Base-by-base conservation (phyloP, 2,329 filamentous ascomycete genomes). In the Nemania abortiva region DNA sequence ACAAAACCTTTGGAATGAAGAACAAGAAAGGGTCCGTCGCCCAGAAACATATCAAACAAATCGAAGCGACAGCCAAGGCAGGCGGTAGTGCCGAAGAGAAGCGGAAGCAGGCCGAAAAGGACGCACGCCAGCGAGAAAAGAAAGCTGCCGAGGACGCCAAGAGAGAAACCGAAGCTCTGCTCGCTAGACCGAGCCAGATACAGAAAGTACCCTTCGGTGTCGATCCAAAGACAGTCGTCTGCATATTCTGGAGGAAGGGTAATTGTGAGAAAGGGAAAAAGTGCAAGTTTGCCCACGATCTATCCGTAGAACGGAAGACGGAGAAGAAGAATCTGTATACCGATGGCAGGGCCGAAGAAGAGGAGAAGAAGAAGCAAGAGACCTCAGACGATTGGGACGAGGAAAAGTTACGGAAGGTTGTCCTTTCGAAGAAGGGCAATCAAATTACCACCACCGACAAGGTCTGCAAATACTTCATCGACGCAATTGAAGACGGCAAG, bases 1-100 rank as follows among this genome's bases (percentile, higher is more conserved):
- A 99, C 86, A 96, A 95, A 85, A 97, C 96, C 57, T 99, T 99
- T 87, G 96, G 96, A 77, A 98, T 99, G 96, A 99, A 99, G 85
- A 99, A 99, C 80, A 99, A 99, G 86, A 99, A 98, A 87, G 96
- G 96, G 75, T 92, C 90, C 66, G 91, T 89, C 61, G 95, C 94
- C 64, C 93, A 98, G 84, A 97, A 91, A 82, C 90, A 95, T 75
- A 98, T 99, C 79, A 91, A 92, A 68, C 92, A 94, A 77, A 89
- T 99, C 80, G 84, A 90, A 74, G 88, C 90, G 55, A 91, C 94
- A 76, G 88, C 90, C 61, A 90, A 91, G 74, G 87, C 88, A 65
- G 90, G 91, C 75, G 93, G 94, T 70, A 91, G 87, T n/a, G 89
- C 93, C 24, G 95, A 98, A 66, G 91, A 96, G 81, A 98, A 98